Evolutionary conservation across 2,329 filamentous ascomycete species (phyloP).

Genomic region (Curvularia hawaiiensis): DNA sequence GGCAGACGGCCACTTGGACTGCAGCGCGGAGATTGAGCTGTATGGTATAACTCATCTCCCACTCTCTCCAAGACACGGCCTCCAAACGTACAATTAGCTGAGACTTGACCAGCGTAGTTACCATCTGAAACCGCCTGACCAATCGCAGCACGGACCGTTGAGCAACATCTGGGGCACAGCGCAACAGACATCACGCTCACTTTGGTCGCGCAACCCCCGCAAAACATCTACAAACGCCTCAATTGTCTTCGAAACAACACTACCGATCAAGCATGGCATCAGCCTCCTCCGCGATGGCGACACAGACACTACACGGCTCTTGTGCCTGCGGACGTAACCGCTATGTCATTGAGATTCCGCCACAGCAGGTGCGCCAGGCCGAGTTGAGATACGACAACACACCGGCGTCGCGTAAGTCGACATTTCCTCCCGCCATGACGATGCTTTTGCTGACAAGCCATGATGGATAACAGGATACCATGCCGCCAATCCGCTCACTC

Average conservation of each 20-base stretch:
- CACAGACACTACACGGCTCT: constrained; percentile 68
- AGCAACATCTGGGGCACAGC: constrained; percentile 11
- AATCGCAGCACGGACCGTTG: constrained; percentile 18
- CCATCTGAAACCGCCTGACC: constrained; percentile 7
- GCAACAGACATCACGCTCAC: constrained; percentile 15
- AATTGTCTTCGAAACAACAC: not conserved
- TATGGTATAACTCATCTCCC: not conserved
- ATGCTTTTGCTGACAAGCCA: not conserved
- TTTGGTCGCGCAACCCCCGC: constrained; percentile 13
- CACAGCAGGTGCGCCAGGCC: constrained; percentile 68
- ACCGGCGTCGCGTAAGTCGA: constrained; percentile 71
- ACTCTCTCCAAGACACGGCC: not conserved
- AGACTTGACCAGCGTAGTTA: constrained; percentile 2
- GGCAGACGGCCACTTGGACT: not conserved
- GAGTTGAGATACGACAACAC: constrained; percentile 68
- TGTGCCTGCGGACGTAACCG: constrained; percentile 87
- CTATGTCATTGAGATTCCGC: constrained; percentile 75
- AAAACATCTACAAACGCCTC: constrained; percentile 14
- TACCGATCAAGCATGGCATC: not conserved
- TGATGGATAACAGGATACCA: constrained; percentile 57
- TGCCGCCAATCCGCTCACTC: constrained; percentile 74
- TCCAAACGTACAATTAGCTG: too few species aligned
- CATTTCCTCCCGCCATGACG: not conserved
- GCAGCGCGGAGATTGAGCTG: not conserved
- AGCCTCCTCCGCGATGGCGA: constrained; percentile 28